Evolutionary conservation across 2,329 filamentous ascomycete genomes (phyloP).

Genomic region (Ascocoryne sarcoides): DNA sequence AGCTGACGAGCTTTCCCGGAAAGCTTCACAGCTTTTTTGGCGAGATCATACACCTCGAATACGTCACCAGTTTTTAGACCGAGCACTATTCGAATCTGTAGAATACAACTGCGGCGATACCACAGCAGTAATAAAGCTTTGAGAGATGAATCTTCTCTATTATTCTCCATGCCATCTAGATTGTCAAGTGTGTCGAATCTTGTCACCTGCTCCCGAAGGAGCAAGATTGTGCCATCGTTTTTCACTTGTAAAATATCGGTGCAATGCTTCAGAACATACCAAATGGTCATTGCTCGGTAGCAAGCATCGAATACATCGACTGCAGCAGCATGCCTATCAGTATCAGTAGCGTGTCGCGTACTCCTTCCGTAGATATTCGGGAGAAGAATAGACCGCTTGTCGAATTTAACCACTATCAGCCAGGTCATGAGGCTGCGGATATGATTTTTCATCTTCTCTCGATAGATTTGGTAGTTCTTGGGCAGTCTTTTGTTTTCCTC

Average conservation of each 20-base stretch:
- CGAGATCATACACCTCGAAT: slow-evolving; percentile 3
- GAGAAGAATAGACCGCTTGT: slow-evolving; percentile 9
- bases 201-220: slow-evolving; percentile 7
- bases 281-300: slow-evolving; percentile 14
- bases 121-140: slow-evolving; percentile 15
- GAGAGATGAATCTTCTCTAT: slow-evolving; percentile 13
- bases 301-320: slow-evolving; percentile 12
- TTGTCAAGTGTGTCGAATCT: too few relatives aligned
- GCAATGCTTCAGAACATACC: slow-evolving; percentile 16
- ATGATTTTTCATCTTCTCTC: slow-evolving; percentile 1
- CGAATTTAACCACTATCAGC: slow-evolving; percentile 13
- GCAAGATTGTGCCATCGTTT: slow-evolving; percentile 4
- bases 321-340: not conserved
- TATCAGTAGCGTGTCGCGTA: slow-evolving; percentile 7
- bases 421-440: slow-evolving; percentile 8
- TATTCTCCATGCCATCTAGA: slow-evolving; percentile 11
- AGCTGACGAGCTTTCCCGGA: slow-evolving; percentile 12
- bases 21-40: slow-evolving; percentile 12
- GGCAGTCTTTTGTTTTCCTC: slow-evolving; percentile 7
- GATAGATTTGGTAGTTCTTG: too few relatives aligned
- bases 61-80: not conserved
- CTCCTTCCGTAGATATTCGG: too few relatives aligned
- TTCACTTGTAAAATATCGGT: slow-evolving; percentile 5
- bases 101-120: slow-evolving; percentile 13
- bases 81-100: slow-evolving; percentile 11